phyloP scores from a whole-genome alignment of 2,329 filamentous ascomycete genomes.

The Diaporthe citriasiana region DNA sequence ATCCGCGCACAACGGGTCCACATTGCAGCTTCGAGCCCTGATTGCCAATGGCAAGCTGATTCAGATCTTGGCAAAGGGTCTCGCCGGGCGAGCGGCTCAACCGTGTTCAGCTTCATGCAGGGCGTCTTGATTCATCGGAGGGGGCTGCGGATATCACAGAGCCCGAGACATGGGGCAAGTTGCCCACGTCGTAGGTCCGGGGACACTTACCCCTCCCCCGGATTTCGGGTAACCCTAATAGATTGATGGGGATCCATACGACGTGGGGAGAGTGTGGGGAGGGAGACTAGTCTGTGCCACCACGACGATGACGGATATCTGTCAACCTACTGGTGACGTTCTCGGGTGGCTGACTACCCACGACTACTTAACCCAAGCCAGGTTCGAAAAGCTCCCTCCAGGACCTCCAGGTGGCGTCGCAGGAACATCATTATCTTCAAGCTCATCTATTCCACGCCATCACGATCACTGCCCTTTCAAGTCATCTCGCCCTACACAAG shows the following conservation, averaged over 20 bases:
- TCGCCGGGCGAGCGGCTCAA: constrained; percentile 14
- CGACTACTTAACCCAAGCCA: constrained; percentile 2
- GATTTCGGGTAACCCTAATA: constrained; percentile 30
- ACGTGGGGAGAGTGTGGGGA: constrained; percentile 31
- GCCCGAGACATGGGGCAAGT: neutral
- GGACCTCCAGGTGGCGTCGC: no score
- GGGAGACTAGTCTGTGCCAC: neutral
- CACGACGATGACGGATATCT: constrained; percentile 17
- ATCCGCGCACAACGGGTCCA: neutral
- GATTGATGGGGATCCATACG: neutral
- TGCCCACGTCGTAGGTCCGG: neutral
- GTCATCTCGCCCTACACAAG: neutral
- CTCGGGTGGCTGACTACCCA: neutral
- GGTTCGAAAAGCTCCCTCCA: neutral
- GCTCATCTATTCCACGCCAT: neutral
- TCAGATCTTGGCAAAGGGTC: neutral
- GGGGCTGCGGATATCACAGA: neutral
- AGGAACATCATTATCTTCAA: neutral
- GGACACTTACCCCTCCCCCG: constrained; percentile 29
- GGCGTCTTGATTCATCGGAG: neutral
- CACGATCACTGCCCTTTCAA: neutral
- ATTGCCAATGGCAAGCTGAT: neutral
- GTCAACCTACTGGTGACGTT: constrained; percentile 30
- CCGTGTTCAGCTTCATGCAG: neutral
- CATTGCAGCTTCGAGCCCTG: neutral